phyloP scores from a whole-genome alignment of 805 yeast genomes.

The Candida chilensis region DNA sequence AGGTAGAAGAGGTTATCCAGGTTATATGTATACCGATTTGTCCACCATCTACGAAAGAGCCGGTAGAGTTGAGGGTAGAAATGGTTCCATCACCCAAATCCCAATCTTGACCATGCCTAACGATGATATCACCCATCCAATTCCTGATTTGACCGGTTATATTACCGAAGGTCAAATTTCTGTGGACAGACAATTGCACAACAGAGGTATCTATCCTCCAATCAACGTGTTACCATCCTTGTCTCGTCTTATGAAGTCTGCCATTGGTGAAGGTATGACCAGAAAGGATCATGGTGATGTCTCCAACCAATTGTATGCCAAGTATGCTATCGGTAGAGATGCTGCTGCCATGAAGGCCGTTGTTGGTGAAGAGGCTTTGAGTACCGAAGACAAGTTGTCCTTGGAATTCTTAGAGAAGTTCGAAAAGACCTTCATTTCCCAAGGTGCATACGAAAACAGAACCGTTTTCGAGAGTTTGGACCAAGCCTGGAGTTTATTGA shows the following conservation, averaged over 20 bases:
- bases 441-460: slow-evolving; percentile 97
- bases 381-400: slow-evolving; percentile 95
- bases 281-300: slow-evolving; percentile 99
- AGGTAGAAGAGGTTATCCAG: slow-evolving; percentile 99
- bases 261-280: slow-evolving; percentile 99
- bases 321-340: slow-evolving; percentile 99
- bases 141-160: slow-evolving; percentile 99
- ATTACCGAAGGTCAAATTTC: slow-evolving; percentile 99
- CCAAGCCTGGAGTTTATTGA: slow-evolving; percentile 94
- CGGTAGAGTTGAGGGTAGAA: slow-evolving; percentile 99
- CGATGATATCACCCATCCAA: slow-evolving; percentile 99
- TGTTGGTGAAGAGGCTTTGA: slow-evolving; percentile 98
- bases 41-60: slow-evolving; percentile 99
- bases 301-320: slow-evolving; percentile 96
- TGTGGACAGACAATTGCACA: slow-evolving; percentile 90
- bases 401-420: slow-evolving; percentile 96
- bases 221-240: slow-evolving; percentile 96
- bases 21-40: slow-evolving; percentile 99
- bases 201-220: slow-evolving; percentile 98
- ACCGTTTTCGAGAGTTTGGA: slow-evolving; percentile 91
- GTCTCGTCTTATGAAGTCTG: slow-evolving; percentile 97
- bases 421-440: slow-evolving; percentile 90
- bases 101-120: slow-evolving; percentile 99
- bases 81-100: slow-evolving; percentile 98
- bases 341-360: slow-evolving; percentile 99